These are phyloP conservation scores for Onygena corvina DNA, from an alignment of 2,329 filamentous ascomycete genomes.

Conservation along the genomic window DNA sequence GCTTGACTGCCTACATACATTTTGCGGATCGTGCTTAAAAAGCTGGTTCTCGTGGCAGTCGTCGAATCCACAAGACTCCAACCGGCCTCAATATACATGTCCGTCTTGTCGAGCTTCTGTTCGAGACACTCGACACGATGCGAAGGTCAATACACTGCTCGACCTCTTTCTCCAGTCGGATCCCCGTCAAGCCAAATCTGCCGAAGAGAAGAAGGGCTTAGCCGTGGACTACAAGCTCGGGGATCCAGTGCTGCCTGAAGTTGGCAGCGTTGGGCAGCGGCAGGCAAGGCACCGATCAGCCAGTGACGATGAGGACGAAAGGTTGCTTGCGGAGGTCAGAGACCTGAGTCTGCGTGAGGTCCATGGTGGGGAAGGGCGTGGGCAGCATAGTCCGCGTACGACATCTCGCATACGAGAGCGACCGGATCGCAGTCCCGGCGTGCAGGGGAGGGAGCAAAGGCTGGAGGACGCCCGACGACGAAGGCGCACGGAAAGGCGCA, in stretches of 20 bases:
- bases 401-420: conserved; percentile 22
- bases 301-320: conserved; percentile 48
- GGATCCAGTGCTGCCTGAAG: conserved; percentile 62
- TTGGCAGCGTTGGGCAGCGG: conserved; percentile 19
- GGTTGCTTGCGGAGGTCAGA: conserved; percentile 58
- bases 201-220: conserved; percentile 65
- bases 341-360: conserved; percentile 54
- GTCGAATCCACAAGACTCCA: conserved; percentile 39
- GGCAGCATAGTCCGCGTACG: conserved; percentile 16
- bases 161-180: conserved; percentile 78
- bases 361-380: conserved; percentile 15
- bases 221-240: conserved; percentile 65
- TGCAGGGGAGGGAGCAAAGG: conserved; percentile 29
- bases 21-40: conserved; percentile 87
- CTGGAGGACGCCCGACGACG: conserved; percentile 25
- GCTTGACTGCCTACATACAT: conserved; percentile 88
- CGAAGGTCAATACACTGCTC: conserved; percentile 74
- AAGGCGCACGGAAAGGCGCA: conserved; percentile 21
- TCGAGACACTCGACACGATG: conserved; percentile 78
- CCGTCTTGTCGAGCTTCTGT: conserved; percentile 82
- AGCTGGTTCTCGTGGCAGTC: conserved; percentile 89
- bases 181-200: conserved; percentile 58
- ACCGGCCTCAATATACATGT: conserved; percentile 59
- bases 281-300: conserved; percentile 5
- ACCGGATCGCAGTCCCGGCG: conserved; percentile 29